Percentiles rank a stretch among this genome's conserved stretches.
Conservation (phyloP, 352 stramenopile species). For the Pythium grandisporangium region DNA sequence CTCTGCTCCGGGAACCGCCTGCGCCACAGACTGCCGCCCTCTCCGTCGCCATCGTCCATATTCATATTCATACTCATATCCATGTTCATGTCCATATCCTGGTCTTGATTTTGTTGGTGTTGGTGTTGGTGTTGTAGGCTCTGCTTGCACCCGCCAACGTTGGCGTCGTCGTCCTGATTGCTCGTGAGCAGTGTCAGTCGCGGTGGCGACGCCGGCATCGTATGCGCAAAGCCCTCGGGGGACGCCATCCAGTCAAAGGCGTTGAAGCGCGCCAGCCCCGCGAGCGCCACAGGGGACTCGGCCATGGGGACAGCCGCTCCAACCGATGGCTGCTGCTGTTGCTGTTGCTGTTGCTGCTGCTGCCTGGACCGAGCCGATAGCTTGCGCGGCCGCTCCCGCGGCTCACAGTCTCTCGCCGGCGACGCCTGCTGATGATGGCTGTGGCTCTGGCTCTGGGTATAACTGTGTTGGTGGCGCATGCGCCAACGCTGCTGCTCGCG, state of each 20-base stretch:
- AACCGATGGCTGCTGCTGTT: neutral
- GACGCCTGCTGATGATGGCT: neutral
- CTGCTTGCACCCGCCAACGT: too few relatives aligned
- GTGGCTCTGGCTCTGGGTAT: neutral
- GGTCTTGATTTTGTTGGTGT: neutral
- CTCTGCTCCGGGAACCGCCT: constrained; percentile 9
- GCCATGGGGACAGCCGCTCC: neutral
- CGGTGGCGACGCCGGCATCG: too few relatives aligned
- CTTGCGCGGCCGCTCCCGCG: constrained; percentile 10
- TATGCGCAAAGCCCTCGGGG: constrained; percentile 12
- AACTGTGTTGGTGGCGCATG: constrained; percentile 6
- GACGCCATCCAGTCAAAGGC: constrained; percentile 15
- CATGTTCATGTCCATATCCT: neutral
- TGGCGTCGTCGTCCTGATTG: constrained; percentile 8
- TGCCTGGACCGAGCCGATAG: constrained; percentile 9
- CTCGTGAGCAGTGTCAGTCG: too few relatives aligned
- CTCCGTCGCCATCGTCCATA: constrained; percentile 3
- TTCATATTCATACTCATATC: constrained; percentile 5
- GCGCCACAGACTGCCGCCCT: constrained; percentile 10
- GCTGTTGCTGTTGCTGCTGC: constrained; percentile 5
- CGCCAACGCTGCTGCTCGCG: constrained; percentile 13
- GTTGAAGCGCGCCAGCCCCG: constrained; percentile 10
- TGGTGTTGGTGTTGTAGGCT: neutral
- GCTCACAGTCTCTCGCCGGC: neutral
- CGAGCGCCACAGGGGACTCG: constrained; percentile 11